Percentiles rank a stretch among this genome's conserved stretches.
Conservation (phyloP, 495 filamentous ascomycete species). For the Cladorrhinum samala region DNA sequence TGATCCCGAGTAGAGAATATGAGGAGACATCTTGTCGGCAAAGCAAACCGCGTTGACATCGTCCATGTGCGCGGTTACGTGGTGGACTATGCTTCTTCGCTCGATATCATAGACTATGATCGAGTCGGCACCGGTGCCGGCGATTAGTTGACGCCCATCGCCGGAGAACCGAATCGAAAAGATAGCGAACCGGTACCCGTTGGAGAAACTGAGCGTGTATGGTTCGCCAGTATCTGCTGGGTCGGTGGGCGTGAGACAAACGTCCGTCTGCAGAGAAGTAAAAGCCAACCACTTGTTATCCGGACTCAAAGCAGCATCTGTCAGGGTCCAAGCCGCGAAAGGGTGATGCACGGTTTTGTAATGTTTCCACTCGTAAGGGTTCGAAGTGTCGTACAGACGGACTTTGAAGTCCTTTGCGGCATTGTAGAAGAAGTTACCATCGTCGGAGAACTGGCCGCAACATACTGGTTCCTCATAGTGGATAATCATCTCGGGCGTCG, state of each 20-base stretch:
- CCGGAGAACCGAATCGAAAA: conserved; percentile 92
- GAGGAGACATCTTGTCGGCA: conserved; percentile 80
- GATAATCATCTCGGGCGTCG: conserved; percentile 78
- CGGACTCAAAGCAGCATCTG: conserved; percentile 84
- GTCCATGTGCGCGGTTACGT: conserved; percentile 69
- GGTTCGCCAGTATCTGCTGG: conserved; percentile 74
- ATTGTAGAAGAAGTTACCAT: conserved; percentile 97
- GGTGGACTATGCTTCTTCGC: conserved; percentile 62
- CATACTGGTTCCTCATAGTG: conserved; percentile 81
- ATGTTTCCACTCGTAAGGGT: conserved; percentile 90
- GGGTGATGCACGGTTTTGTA: conserved; percentile 89
- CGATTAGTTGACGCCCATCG: conserved; percentile 85
- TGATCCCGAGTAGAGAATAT: conserved; percentile 93
- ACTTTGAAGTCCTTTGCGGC: conserved; percentile 89
- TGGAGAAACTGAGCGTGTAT: conserved; percentile 63
- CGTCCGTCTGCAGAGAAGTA: conserved; percentile 72
- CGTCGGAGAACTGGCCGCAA: conserved; percentile 92
- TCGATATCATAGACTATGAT: conserved; percentile 96
- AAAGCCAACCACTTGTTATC: conserved; percentile 90
- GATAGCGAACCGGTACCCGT: conserved; percentile 51
- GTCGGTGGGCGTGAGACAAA: conserved; percentile 82
- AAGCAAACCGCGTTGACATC: conserved; percentile 98
- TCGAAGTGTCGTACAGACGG: conserved; percentile 95
- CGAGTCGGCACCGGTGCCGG: conserved; percentile 69
- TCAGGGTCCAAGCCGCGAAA: conserved; percentile 89